Evolutionary conservation across 768 basidiomycete species (phyloP).

Genomic region (Pisolithus microcarpus): DNA sequence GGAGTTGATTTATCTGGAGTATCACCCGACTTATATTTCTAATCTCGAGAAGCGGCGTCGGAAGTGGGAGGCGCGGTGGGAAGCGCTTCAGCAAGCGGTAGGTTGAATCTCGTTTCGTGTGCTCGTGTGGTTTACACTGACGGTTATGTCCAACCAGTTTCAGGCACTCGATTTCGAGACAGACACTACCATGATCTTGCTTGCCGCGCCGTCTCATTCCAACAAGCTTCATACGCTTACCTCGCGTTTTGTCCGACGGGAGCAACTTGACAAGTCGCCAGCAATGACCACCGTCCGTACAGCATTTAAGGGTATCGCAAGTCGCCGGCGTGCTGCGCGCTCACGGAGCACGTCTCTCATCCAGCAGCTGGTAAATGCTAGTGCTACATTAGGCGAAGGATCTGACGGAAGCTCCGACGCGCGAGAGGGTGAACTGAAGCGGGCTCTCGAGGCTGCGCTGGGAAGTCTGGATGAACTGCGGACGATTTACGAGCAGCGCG

Average conservation of each 20-base stretch:
- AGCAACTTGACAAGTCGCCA: slow-evolving; percentile 40
- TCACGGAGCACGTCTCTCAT: slow-evolving; percentile 40
- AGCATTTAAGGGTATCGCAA: slow-evolving; percentile 53
- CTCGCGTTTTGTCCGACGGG: slow-evolving; percentile 64
- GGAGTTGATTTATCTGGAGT: slow-evolving; percentile 69
- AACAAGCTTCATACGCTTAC: slow-evolving; percentile 56
- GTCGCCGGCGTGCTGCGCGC: slow-evolving; percentile 44
- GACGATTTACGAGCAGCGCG: slow-evolving; percentile 60
- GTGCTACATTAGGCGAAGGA: slow-evolving; percentile 41
- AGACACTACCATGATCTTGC: slow-evolving; percentile 66
- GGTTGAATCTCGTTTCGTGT: slow-evolving; percentile 11
- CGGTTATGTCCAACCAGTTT: slow-evolving; percentile 41
- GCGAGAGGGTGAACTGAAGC: slow-evolving; percentile 58
- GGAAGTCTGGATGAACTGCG: slow-evolving; percentile 59
- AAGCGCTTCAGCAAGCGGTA: slow-evolving; percentile 65
- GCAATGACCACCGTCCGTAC: slow-evolving; percentile 47
- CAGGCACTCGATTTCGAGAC: slow-evolving; percentile 74
- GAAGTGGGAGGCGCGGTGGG: slow-evolving; percentile 73
- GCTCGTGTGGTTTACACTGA: background rate
- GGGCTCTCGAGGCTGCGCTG: slow-evolving; percentile 60
- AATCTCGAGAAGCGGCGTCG: slow-evolving; percentile 61
- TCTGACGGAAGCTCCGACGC: slow-evolving; percentile 48
- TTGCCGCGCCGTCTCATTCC: slow-evolving; percentile 70
- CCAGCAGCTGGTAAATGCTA: slow-evolving; percentile 34
- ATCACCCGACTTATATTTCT: slow-evolving; percentile 62